phyloP scores from a whole-genome alignment of 2,329 filamentous ascomycete genomes.

The Penicillium brevicompactum region DNA sequence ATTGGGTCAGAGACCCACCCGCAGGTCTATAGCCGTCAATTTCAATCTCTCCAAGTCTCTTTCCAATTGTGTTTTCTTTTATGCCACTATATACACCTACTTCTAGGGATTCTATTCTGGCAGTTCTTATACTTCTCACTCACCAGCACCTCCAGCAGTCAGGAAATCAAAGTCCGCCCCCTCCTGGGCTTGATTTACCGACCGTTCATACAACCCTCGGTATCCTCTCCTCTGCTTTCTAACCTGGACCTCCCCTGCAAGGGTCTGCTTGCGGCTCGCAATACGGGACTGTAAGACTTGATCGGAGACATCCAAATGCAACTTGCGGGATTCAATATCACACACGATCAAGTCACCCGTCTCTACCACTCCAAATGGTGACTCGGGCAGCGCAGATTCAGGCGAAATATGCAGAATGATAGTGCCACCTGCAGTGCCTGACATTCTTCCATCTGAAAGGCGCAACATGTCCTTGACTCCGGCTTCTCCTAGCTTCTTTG shows the following conservation, averaged over 20 bases:
- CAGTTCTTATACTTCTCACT: neutral
- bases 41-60: no score
- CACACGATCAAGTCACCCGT: constrained; percentile 53
- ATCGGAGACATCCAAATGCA: constrained; percentile 47
- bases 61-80: no score
- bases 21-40: no score
- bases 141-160: constrained; percentile 26
- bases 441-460: constrained; percentile 58
- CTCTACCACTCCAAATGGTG: constrained; percentile 51
- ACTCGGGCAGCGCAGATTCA: constrained; percentile 51
- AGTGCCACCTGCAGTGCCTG: constrained; percentile 58
- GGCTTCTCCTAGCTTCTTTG: constrained; percentile 49
- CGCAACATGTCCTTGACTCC: constrained; percentile 58
- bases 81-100: no score
- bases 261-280: constrained; percentile 26
- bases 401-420: constrained; percentile 58
- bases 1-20: constrained; percentile 12
- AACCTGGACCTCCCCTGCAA: constrained; percentile 17
- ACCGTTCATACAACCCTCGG: constrained; percentile 43
- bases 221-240: constrained; percentile 39
- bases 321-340: constrained; percentile 45
- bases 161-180: constrained; percentile 46
- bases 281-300: constrained; percentile 46
- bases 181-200: constrained; percentile 47
- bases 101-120: neutral